These are phyloP conservation scores for Colletotrichum coccodes DNA, from an alignment of 2,329 filamentous ascomycete genomes.

Conservation along the genomic window DNA sequence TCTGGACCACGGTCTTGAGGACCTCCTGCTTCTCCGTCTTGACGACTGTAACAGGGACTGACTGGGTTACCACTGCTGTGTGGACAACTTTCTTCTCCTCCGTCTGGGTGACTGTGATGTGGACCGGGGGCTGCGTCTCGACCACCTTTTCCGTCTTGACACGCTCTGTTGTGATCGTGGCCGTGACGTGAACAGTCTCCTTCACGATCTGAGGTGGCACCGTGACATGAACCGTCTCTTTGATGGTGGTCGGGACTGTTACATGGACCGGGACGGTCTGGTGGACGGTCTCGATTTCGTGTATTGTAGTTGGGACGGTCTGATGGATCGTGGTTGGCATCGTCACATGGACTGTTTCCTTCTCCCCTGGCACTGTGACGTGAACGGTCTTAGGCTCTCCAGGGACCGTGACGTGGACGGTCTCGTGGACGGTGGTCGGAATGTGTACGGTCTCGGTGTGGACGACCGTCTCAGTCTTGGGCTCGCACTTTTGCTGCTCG, in stretches of 20 bases:
- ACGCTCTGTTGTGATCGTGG: neutral
- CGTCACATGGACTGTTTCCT: conserved; percentile 23
- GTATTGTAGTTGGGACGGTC: conserved; percentile 14
- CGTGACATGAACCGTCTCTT: conserved; percentile 23
- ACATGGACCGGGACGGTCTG: conserved; percentile 19
- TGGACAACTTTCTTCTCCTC: conserved; percentile 18
- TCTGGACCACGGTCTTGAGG: conserved; percentile 8
- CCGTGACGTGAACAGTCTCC: conserved; percentile 23
- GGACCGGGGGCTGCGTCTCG: conserved; percentile 1
- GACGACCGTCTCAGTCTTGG: conserved; percentile 26
- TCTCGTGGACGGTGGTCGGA: neutral
- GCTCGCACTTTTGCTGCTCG: conserved; percentile 13
- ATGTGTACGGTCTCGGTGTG: conserved; percentile 14
- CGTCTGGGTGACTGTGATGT: conserved; percentile 13
- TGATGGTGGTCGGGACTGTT: conserved; percentile 5
- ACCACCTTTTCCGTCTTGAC: conserved; percentile 6
- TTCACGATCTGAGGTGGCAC: conserved; percentile 11
- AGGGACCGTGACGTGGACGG: conserved; percentile 19
- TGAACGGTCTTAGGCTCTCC: conserved; percentile 6
- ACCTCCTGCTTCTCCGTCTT: conserved; percentile 14
- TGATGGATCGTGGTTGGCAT: conserved; percentile 10
- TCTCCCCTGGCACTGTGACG: conserved; percentile 14
- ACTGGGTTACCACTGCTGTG: conserved; percentile 8
- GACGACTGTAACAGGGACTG: conserved; percentile 16
- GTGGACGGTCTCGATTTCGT: conserved; percentile 17